Base-by-base conservation (phyloP, 2,329 filamentous ascomycete species). In the Botrytis pseudocinerea region DNA sequence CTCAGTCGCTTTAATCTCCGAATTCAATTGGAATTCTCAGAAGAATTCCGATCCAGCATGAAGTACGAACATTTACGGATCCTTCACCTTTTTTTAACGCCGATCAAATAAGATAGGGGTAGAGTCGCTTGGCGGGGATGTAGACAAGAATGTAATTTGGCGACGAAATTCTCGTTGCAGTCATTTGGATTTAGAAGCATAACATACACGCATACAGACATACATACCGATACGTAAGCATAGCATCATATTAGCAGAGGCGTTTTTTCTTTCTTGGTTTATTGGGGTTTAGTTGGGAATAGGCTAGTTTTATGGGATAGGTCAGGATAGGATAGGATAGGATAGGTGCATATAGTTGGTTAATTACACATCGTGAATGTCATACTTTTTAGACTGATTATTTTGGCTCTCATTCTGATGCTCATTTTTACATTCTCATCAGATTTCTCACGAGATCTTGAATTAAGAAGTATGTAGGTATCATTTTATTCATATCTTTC, bases 141-240 rank as follows among this genome's bases (percentile, higher is more conserved):
- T 57, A 69, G 35, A 69, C 14, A 14, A 69, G 48, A 69, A 42
- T 42, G 38, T 69, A 57, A 65, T 65, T n/a, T 65, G 48, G 28
- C 18, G 28, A 46, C 20, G n/a, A 64, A 28, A 22, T 18, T 44
- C 25, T 22, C 25, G 40, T 44, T 32, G 61, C n/a, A 32, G n/a
- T 9, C n/a, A 57, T 57, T 28, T 28, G 44, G 28, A 1, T 65
- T 57, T 57, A 57, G 65, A 69, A 22, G 44, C 7, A 65, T 18
- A 12, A 57, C 25, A n/a, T 54, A n/a, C 12, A 16, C 14, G 16
- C 28, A 48, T 1, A 20, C 18, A 48, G 1, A 20, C 18, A 68
- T 25, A 44, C 18, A 42, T 22, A 57, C 46, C 32, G n/a, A 28
- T 40, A 68, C 35, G 35, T 32, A n/a, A n/a, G 64, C 64, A 68